Base-by-base conservation (phyloP, 495 filamentous ascomycete species). In the Sporormia fimetaria region DNA sequence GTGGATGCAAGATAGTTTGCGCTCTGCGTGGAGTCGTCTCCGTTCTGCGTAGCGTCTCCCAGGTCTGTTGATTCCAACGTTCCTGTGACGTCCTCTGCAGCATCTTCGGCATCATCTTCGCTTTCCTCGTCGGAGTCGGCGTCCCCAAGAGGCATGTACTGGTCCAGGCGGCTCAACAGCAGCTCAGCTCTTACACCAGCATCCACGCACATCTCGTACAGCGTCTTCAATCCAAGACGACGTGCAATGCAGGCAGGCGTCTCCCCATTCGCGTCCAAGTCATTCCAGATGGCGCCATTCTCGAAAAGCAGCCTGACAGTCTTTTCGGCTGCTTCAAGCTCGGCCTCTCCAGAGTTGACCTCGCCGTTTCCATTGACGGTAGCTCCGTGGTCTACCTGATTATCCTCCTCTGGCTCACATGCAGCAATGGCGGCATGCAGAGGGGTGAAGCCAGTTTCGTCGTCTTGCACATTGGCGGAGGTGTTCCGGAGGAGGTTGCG, bases 231-330 rank as follows among this genome's bases (percentile, higher is more conserved):
- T 0, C 78, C 79, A 10, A 94, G 62, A 22, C 86, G 65, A 26
- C 65, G 65, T 8, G 90, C 90, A 12, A 95, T 55, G 63, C 92
- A 96, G 1, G 85, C 90, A 0, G 90, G 88, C 10, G 92, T 98
- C 69, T 96, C 87, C 41, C 81, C 70, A 30, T 81, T 76, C 25
- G 66, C 62, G 51, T 96, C 85, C 3, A 98, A 66, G 59, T 94
- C 87, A 62, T 98, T 98, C 90, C 90, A 98, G 39, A 96, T 94
- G 4, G 83, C 92, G 2, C 90, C 90, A 56, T 83, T 76, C 51
- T 86, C 67, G 36, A 98, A 67, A 17, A 98, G 66, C 51, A 92
- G 73, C 37, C 70, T 70, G 11, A 95, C 69, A 0, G 79, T 85
- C 36, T 76, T 67, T 5, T 48, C 46, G n/a, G 73, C 80, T 8